Conservation (phyloP, 768 basidiomycete genomes). For the Lactarius evosmus region DNA sequence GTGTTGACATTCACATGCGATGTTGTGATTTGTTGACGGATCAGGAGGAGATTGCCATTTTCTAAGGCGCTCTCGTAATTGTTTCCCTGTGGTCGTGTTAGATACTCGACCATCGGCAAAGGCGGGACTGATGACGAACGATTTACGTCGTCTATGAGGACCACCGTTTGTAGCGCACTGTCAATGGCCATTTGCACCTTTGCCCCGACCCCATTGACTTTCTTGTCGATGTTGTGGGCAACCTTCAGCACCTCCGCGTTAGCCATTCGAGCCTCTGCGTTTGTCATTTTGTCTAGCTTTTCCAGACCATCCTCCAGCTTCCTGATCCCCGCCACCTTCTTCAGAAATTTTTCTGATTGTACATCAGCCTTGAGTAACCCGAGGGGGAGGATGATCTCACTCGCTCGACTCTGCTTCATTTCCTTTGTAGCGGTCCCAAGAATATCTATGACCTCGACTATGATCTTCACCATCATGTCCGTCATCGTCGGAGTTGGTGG, state of each 20-base stretch:
- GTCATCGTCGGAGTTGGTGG: neutral
- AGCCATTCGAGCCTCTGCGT: neutral
- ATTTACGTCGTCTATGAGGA: too few relatives aligned
- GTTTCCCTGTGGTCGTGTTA: too few relatives aligned
- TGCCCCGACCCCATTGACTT: too few relatives aligned
- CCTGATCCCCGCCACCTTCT: neutral
- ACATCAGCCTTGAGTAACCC: neutral
- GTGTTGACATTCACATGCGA: too few relatives aligned
- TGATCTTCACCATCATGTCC: neutral
- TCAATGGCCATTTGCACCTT: too few relatives aligned
- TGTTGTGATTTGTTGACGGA: too few relatives aligned
- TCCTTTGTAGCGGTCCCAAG: neutral
- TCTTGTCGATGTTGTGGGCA: neutral
- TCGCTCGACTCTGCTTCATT: neutral
- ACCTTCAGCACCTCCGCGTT: neutral
- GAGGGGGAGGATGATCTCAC: neutral
- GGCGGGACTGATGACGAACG: too few relatives aligned
- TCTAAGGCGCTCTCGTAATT: too few relatives aligned
- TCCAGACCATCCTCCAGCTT: neutral
- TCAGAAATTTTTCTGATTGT: neutral
- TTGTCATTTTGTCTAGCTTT: neutral
- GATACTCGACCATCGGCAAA: too few relatives aligned
- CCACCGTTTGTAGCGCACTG: too few relatives aligned
- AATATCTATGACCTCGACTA: neutral
- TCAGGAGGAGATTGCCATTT: too few relatives aligned